Evolutionary conservation across 1,139 yeast species (phyloP), one percentile per base, ranked within the genome.

Genomic region (Hyphopichia burtonii): DNA sequence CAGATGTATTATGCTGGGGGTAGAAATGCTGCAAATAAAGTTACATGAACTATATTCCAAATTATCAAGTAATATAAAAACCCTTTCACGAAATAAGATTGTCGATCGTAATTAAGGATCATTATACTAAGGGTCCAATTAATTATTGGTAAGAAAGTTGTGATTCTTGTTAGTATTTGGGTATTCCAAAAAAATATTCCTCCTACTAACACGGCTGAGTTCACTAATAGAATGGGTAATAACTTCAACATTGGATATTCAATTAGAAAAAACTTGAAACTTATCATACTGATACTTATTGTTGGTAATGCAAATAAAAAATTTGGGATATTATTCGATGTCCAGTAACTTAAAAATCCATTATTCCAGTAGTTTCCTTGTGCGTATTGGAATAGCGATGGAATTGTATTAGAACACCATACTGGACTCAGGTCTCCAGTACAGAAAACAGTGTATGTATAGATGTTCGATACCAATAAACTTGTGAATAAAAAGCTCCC

Each of bases 321-420:
- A 59, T 91, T 87, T 10, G 97, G 96, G 12, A 88, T 62, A 55
- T 93, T 91, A 53, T 80, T 82, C 0, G 71, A 50, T 0, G 94
- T 83, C 94, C 96, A 93, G 61, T 93, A 93, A 37, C 66, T 70
- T 40, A 93, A 63, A 43, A 91, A 80, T 0, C 99, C 99, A 37
- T 73, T 76, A 51, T 81, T 77, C 99, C 99, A 93, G 61, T 93
- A 91, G 49, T 82, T 74, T 2, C 65, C 47, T 61, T 93, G 99
- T 7, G 95, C 87, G 59, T 74, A 88, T n/a, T 78, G 63, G 54
- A 84, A 83, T 31, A 93, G 69, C 28, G 86, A 76, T 3, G 90
- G 89, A 0, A 84, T 37, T 11, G 48, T 56, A 18, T 60, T 49
- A 14, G 58, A 50, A 59, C 99, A 93, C 98, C 98, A 93, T 0